These are phyloP conservation scores for Exophiala alcalophila DNA, from an alignment of 2,329 filamentous ascomycete genomes.

Conservation along the genomic window DNA sequence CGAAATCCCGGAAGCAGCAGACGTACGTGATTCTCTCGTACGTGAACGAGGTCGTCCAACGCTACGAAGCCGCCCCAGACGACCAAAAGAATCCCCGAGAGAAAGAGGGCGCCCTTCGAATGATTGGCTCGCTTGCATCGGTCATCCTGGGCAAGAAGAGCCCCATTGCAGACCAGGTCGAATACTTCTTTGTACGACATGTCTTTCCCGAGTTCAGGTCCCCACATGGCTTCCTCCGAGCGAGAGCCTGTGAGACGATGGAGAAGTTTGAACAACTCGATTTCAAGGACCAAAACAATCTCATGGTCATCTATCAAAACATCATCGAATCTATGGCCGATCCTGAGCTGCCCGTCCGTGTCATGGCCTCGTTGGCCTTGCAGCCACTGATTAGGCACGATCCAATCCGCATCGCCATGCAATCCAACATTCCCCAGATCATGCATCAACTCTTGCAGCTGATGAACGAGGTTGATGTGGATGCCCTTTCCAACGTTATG, in stretches of 20 bases:
- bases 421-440: slow-evolving; percentile 95
- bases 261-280: slow-evolving; percentile 98
- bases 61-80: slow-evolving; percentile 79
- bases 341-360: slow-evolving; percentile 84
- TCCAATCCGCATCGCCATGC: slow-evolving; percentile 90
- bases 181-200: slow-evolving; percentile 97
- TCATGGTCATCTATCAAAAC: slow-evolving; percentile 92
- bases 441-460: slow-evolving; percentile 98
- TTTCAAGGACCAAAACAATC: slow-evolving; percentile 94
- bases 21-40: slow-evolving; percentile 93
- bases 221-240: slow-evolving; percentile 84
- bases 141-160: slow-evolving; percentile 98
- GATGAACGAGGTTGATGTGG: slow-evolving; percentile 96
- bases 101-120: slow-evolving; percentile 92
- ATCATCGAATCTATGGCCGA: slow-evolving; percentile 98
- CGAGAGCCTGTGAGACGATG: slow-evolving; percentile 91
- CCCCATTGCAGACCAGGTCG: slow-evolving; percentile 93
- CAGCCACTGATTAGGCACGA: slow-evolving; percentile 96
- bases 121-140: slow-evolving; percentile 92
- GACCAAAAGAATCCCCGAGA: slow-evolving; percentile 90
- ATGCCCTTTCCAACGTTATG: slow-evolving; percentile 97
- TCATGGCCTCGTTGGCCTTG: slow-evolving; percentile 88
- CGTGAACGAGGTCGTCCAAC: slow-evolving; percentile 90
- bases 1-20: slow-evolving; percentile 91
- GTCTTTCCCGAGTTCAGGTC: slow-evolving; percentile 98